Conservation (phyloP, 352 stramenopile species). For the Saprolegnia diclina region DNA sequence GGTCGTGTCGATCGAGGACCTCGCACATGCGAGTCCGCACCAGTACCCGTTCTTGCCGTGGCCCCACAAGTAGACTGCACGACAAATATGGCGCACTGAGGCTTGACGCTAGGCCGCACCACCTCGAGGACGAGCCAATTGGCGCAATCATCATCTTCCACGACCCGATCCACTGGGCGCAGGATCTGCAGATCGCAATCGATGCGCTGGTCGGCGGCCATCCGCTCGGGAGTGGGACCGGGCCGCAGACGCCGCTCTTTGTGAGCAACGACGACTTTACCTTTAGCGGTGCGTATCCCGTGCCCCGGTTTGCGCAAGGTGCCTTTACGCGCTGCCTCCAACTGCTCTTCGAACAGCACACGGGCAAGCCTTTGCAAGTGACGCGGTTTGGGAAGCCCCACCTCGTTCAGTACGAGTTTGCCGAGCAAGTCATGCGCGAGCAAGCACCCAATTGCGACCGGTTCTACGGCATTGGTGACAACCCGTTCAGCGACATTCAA, state of each 20-base stretch:
- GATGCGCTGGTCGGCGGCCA: slow-evolving; percentile 83
- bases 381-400: slow-evolving; percentile 83
- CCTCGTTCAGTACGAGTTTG: slow-evolving; percentile 77
- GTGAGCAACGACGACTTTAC: slow-evolving; percentile 86
- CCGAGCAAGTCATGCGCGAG: slow-evolving; percentile 55
- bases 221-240: slow-evolving; percentile 54
- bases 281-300: slow-evolving; percentile 76
- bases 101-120: slow-evolving; percentile 35
- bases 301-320: slow-evolving; percentile 78
- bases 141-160: slow-evolving; percentile 87
- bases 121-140: slow-evolving; percentile 62
- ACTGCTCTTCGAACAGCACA: slow-evolving; percentile 66
- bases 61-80: slow-evolving; percentile 44
- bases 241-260: slow-evolving; percentile 71
- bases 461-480: slow-evolving; percentile 88
- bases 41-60: slow-evolving; percentile 79
- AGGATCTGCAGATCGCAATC: slow-evolving; percentile 82
- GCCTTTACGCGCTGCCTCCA: slow-evolving; percentile 73
- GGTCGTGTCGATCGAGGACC: slow-evolving; percentile 62
- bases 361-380: slow-evolving; percentile 55
- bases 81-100: neutral
- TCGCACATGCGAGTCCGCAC: slow-evolving; percentile 60
- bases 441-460: slow-evolving; percentile 39
- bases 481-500: slow-evolving; percentile 80
- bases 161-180: slow-evolving; percentile 84